These are phyloP conservation scores for Ilyonectria destructans DNA, from an alignment of 2,329 filamentous ascomycete species.

Conservation along the genomic window DNA sequence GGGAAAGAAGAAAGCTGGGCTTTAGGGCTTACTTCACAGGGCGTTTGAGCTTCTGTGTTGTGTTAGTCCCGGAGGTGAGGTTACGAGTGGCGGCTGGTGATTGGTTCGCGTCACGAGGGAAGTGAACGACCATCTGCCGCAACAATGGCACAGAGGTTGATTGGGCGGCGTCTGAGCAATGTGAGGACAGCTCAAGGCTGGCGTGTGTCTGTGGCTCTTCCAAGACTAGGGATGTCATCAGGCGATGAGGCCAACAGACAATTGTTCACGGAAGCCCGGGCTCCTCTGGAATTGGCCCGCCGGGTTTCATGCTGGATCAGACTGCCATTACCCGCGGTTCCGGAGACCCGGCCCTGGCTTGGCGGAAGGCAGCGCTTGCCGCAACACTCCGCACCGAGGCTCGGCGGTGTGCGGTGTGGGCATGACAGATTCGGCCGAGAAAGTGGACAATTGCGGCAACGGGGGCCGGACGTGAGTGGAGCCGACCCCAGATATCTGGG, in stretches of 20 bases:
- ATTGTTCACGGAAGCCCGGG: neutral
- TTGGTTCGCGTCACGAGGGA: neutral
- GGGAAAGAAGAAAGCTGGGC: slow-evolving; percentile 1
- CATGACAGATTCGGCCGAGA: slow-evolving; percentile 43
- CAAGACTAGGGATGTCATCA: neutral
- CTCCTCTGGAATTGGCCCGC: neutral
- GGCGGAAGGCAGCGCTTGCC: neutral
- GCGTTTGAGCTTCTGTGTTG: neutral
- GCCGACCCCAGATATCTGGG: slow-evolving; percentile 26
- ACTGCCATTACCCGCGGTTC: neutral
- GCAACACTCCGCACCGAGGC: neutral
- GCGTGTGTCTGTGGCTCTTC: neutral
- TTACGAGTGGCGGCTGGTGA: neutral
- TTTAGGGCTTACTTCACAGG: neutral
- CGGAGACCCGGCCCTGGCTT: neutral
- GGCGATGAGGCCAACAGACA: neutral
- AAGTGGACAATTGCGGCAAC: slow-evolving; percentile 16
- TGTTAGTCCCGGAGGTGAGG: neutral
- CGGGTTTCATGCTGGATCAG: neutral
- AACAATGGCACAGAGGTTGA: too few species aligned
- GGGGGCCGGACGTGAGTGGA: slow-evolving; percentile 12
- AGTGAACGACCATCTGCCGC: too few species aligned
- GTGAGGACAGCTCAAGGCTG: neutral
- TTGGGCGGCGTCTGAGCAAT: too few species aligned
- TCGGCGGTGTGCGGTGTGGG: slow-evolving; percentile 17